Evolutionary conservation across 2,329 filamentous ascomycete genomes (phyloP), one percentile per base, ranked within the genome.

Genomic region (Stachybotrys elegans): DNA sequence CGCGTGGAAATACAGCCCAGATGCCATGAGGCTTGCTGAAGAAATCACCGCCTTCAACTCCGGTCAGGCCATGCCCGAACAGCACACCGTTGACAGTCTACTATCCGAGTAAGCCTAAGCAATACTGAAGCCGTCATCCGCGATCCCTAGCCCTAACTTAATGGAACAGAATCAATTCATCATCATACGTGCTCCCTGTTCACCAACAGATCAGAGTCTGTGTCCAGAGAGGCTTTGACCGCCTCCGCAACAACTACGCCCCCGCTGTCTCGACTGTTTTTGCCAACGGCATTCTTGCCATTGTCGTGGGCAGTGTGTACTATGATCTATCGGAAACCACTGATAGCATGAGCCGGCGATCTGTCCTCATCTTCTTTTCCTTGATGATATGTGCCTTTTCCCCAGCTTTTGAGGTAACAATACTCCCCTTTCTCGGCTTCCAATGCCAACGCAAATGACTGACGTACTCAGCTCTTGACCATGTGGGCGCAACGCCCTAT

Each of bases 401-500:
- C 4, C 19, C 36, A 14, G 36, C 36, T 4, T 39, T 22, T 23
- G 36, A 39, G 21, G 19, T 39, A 55, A 8, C 25, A 29, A 29
- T 14, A 9, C 25, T 29, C n/a, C n/a, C n/a, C n/a, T n/a, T n/a
- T n/a, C n/a, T n/a, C n/a, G n/a, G n/a, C n/a, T n/a, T n/a, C n/a
- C n/a, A n/a, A n/a, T n/a, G n/a, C n/a, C n/a, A n/a, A n/a, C n/a
- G n/a, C n/a, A n/a, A n/a, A n/a, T n/a, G n/a, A n/a, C n/a, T n/a
- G n/a, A n/a, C n/a, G n/a, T n/a, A n/a, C n/a, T n/a, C n/a, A n/a
- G n/a, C n/a, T n/a, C n/a, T n/a, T n/a, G n/a, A n/a, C 20, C 0
- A 75, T 95, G 5, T 96, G 93, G 60, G 80, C 87, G 3, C 90
- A 95, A 77, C 84, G 91, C 27, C 86, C 87, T 2, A 95, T 95